Percentiles rank a stretch among this genome's conserved stretches.
Conservation (phyloP, 345 rosid species). For the Cardiospermum halicacabum region DNA sequence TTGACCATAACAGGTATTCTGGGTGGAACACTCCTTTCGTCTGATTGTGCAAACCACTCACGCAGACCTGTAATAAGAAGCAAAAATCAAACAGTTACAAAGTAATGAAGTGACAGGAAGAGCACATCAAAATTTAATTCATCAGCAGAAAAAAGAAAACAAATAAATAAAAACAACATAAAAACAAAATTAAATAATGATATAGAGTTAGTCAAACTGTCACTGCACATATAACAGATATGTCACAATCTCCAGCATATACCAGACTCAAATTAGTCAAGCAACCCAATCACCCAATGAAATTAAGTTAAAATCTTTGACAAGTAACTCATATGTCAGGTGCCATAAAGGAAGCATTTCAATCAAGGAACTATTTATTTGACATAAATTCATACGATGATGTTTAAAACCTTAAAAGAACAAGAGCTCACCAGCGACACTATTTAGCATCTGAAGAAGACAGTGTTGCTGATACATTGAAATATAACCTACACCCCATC, state of each 20-base stretch:
- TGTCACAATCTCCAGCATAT: background rate
- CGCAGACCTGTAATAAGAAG: slow-evolving; percentile 60
- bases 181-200: too few relatives aligned
- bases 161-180: background rate
- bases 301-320: background rate
- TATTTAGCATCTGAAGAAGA: slow-evolving; percentile 96
- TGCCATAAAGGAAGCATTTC: background rate
- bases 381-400: background rate
- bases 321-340: background rate
- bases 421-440: slow-evolving; percentile 76
- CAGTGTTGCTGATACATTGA: slow-evolving; percentile 96
- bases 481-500: slow-evolving; percentile 90
- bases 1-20: slow-evolving; percentile 98
- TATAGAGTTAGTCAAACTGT: background rate
- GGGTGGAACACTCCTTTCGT: slow-evolving; percentile 86
- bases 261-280: background rate
- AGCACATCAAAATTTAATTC: background rate
- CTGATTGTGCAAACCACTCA: slow-evolving; percentile 95
- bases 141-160: background rate
- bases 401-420: slow-evolving; percentile 5
- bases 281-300: background rate
- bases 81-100: slow-evolving; percentile 7
- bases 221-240: background rate
- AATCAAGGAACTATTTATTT: background rate
- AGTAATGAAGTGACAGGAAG: background rate